Conservation (phyloP, 176 grass and related monocot species). For the Saccharum officinarum region DNA sequence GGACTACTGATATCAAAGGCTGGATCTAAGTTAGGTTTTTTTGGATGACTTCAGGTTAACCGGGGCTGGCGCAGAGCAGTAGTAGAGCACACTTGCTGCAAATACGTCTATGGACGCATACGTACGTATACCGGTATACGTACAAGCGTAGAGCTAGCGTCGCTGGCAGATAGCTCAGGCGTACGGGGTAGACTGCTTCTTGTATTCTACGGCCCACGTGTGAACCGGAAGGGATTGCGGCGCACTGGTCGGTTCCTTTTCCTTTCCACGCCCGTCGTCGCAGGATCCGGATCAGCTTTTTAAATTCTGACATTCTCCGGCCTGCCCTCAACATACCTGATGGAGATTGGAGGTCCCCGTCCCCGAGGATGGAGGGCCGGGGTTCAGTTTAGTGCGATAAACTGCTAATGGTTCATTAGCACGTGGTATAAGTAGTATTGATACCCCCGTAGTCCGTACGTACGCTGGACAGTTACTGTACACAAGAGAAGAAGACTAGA, state of each 20-base stretch:
- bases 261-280: neutral
- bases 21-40: too few species aligned
- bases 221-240: constrained; percentile 18
- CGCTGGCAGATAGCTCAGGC: neutral
- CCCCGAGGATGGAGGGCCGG: neutral
- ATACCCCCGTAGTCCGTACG: too few species aligned
- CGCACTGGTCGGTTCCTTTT: neutral
- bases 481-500: too few species aligned
- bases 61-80: too few species aligned
- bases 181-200: neutral
- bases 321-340: neutral
- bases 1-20: too few species aligned
- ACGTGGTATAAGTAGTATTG: too few species aligned
- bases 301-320: constrained; percentile 3
- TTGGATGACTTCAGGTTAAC: too few species aligned
- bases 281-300: neutral
- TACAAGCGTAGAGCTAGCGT: neutral
- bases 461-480: too few species aligned
- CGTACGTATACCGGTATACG: too few species aligned
- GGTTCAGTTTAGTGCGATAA: neutral
- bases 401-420: neutral
- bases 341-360: neutral
- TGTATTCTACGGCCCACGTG: neutral
- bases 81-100: too few species aligned
- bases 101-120: too few species aligned